These are phyloP conservation scores for Suillus fuscotomentosus DNA, from an alignment of 768 basidiomycete species.

Conservation along the genomic window DNA sequence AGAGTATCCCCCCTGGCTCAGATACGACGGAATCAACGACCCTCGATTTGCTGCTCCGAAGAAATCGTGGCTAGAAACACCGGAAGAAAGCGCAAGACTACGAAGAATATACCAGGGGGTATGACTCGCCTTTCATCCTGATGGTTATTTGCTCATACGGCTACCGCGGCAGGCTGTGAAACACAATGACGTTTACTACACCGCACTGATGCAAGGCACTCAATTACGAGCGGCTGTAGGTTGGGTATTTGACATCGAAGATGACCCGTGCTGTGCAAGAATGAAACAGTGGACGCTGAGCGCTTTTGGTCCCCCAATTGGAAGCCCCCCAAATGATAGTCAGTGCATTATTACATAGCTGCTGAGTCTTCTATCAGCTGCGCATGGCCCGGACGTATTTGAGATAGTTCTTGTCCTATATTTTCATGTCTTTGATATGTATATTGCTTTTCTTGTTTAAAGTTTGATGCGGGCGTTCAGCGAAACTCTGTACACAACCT, in stretches of 20 bases:
- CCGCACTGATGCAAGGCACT: constrained; percentile 9
- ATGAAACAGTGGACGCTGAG: constrained; percentile 10
- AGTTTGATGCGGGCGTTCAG: not conserved
- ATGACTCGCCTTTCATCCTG: not conserved
- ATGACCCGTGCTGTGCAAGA: constrained; percentile 6
- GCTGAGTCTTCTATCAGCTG: not conserved
- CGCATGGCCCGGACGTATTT: too few species aligned
- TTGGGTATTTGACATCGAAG: constrained; percentile 8
- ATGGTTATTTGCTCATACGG: not conserved
- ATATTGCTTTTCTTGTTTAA: not conserved
- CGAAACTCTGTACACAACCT: not conserved
- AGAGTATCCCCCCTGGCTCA: constrained; percentile 22
- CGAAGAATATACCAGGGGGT: constrained; percentile 4
- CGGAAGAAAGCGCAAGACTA: constrained; percentile 7
- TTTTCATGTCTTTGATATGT: too few species aligned
- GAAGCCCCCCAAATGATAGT: constrained; percentile 1
- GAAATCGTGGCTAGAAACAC: constrained; percentile 6
- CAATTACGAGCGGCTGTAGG: constrained; percentile 9
- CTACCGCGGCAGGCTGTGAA: constrained; percentile 3
- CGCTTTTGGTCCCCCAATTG: constrained; percentile 9
- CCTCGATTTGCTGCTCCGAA: constrained; percentile 11
- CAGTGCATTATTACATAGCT: not conserved
- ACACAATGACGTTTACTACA: not conserved
- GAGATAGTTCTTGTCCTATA: not conserved
- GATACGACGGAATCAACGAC: constrained; percentile 19